Conservation (phyloP, 495 filamentous ascomycete genomes). For the Penicillium daleae region DNA sequence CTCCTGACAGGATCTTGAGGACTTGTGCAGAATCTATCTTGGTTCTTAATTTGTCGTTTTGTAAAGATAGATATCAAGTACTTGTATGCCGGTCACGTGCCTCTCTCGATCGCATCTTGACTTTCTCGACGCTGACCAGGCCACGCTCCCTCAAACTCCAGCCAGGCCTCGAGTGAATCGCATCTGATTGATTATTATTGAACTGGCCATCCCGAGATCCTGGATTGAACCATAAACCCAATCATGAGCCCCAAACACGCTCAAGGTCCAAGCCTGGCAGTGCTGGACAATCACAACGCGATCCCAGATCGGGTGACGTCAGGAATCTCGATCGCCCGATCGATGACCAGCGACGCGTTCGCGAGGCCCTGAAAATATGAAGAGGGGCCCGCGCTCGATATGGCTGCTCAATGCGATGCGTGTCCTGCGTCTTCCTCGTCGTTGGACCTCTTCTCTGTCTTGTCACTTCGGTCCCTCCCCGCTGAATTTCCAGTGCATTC, state of each 20-base stretch:
- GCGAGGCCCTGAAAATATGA: not conserved
- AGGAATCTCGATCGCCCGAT: constrained; percentile 31
- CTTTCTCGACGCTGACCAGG: no score
- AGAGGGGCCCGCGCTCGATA: not conserved
- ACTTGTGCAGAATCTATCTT: no score
- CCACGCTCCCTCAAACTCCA: no score
- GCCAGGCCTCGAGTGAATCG: no score
- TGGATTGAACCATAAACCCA: constrained; percentile 4
- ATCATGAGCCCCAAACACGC: not conserved
- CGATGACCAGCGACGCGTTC: constrained; percentile 20
- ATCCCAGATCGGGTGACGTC: constrained; percentile 33
- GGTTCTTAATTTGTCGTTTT: no score
- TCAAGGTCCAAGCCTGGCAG: not conserved
- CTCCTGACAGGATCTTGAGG: no score
- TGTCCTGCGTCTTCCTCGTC: not conserved
- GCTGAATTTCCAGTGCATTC: not conserved
- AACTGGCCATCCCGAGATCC: no score
- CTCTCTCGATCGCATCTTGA: no score
- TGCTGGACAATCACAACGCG: not conserved
- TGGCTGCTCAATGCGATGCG: constrained; percentile 12
- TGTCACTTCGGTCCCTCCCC: not conserved
- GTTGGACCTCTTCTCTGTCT: not conserved
- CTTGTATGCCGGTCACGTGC: no score
- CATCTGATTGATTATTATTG: no score
- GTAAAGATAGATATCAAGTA: no score